Base-by-base conservation (phyloP, 257 asterid genomes). In the Ligustrum vulgare region DNA sequence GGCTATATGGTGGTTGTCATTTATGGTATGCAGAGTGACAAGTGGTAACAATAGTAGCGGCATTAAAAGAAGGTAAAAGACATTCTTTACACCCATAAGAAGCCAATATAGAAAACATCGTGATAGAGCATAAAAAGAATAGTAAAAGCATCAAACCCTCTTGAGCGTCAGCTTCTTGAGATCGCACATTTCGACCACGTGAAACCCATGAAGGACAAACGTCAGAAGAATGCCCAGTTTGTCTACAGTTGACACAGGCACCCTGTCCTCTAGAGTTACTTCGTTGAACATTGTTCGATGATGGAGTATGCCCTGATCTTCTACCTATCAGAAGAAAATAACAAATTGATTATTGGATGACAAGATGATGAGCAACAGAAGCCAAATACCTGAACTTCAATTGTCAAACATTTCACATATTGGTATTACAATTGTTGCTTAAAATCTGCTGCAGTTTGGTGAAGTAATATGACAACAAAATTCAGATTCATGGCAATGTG, bases 241-340 rank as follows among this genome's bases (percentile, higher is more conserved):
- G 97, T 86, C 94, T 72, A 71, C 90, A 86, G 72, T 81, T 71
- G 36, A 69, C 69, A 76, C 90, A 73, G 85, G 87, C 78, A 82
- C 81, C 82, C 75, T 84, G 91, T 58, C 85, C 80, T 78, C 93
- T 82, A 73, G 87, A 76, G 83, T 78, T 86, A 85, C 87, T 82
- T 79, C 80, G 93, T 72, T 82, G 97, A 76, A 81, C 84, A 78
- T 80, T 82, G 84, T 81, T 72, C 72, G 86, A 78, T 32, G 93
- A 76, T 74, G 91, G n/a, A 72, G 91, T 72, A 22, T 84, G 78
- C 51, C 90, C 96, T 72, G 79, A 91, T 81, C 91, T 96, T 83
- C 98, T 87, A 72, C 91, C 98, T 93, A 88, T 39, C 43, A 82
- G 80, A 63, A 79, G 43, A 28, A 49, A 60, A 73, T 68, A 37